phyloP scores from a whole-genome alignment of 73 alveolate species.

The Paramecium tetraurelia region DNA sequence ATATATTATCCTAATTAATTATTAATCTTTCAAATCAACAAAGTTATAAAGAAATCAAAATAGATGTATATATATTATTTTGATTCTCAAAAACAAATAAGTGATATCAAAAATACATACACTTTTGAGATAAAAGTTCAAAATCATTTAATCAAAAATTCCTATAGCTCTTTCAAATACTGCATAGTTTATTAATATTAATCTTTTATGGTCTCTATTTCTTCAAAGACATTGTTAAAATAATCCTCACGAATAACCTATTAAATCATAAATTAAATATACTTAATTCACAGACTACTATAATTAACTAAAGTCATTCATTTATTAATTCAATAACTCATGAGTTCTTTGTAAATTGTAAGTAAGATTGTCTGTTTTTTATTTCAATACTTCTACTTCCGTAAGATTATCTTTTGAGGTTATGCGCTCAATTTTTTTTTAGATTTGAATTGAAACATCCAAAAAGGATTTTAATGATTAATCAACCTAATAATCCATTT shows the following conservation, averaged over 20 bases:
- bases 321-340: slow-evolving; percentile 10
- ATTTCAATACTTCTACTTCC: slow-evolving; percentile 13
- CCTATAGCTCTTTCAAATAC: slow-evolving; percentile 21
- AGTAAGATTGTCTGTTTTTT: slow-evolving; percentile 2
- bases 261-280: neutral
- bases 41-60: neutral
- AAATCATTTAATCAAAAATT: neutral
- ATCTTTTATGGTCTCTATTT: neutral
- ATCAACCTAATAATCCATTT: slow-evolving; percentile 11
- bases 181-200: slow-evolving; percentile 1
- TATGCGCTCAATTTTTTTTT: slow-evolving; percentile 18
- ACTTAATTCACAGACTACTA: neutral
- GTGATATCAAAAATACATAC: neutral
- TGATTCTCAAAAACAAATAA: too few species aligned
- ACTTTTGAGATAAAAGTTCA: neutral
- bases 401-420: neutral
- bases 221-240: neutral
- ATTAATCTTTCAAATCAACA: neutral
- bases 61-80: neutral
- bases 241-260: neutral
- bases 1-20: too few species aligned
- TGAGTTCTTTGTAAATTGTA: slow-evolving; percentile 2
- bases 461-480: slow-evolving; percentile 29
- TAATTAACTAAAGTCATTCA: neutral
- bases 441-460: neutral